Conservation (phyloP, 192 early-diverging fungal genomes). For the Coemansia erecta region DNA sequence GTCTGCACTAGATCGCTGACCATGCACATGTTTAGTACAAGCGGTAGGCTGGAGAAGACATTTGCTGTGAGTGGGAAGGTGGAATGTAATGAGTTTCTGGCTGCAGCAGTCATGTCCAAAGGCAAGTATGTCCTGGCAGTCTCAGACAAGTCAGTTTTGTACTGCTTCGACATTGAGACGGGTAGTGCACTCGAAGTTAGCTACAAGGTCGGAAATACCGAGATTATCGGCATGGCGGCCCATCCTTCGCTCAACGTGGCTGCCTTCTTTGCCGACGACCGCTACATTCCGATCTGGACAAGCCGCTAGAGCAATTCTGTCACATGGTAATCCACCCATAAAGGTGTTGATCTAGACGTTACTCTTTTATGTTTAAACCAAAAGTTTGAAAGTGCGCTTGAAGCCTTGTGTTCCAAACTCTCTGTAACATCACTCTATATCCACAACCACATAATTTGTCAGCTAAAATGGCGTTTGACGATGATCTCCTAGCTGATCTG, state of each 20-base stretch:
- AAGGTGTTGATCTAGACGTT: not conserved
- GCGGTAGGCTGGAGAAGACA: conserved; percentile 59
- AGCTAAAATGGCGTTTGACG: conserved; percentile 65
- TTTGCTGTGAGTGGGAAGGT: conserved; percentile 45
- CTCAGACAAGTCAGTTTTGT: conserved; percentile 65
- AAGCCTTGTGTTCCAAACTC: not conserved
- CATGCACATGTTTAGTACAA: conserved; percentile 66
- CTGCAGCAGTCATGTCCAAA: conserved; percentile 65
- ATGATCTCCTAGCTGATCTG: conserved; percentile 82
- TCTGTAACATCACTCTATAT: not conserved
- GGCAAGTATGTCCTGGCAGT: conserved; percentile 82
- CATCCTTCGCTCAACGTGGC: conserved; percentile 85
- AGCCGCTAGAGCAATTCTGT: not conserved
- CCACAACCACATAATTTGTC: not conserved
- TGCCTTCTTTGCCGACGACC: conserved; percentile 40
- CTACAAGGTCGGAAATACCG: conserved; percentile 59
- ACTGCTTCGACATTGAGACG: conserved; percentile 65
- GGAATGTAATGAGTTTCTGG: conserved; percentile 56
- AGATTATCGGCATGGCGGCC: conserved; percentile 72
- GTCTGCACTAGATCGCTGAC: conserved; percentile 76
- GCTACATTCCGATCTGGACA: conserved; percentile 36
- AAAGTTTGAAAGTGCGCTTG: not conserved
- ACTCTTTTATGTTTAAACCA: not conserved
- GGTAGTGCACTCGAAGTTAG: conserved; percentile 49
- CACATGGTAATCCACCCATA: not conserved